These are phyloP conservation scores for Gynochthodes officinalis DNA, from an alignment of 257 asterid genomes.

Conservation along the genomic window DNA sequence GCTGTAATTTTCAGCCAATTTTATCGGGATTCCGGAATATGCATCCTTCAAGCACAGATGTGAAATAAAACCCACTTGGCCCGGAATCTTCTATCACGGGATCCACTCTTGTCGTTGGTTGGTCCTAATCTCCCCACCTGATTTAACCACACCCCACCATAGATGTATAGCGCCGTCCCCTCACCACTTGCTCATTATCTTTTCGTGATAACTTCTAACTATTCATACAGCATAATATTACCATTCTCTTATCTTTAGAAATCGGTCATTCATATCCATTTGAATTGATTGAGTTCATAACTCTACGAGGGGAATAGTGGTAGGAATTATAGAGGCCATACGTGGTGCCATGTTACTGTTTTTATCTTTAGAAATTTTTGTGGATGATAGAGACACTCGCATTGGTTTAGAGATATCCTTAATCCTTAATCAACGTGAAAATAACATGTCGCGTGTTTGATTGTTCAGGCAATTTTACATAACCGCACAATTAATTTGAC, in stretches of 20 bases:
- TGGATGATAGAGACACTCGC: neutral
- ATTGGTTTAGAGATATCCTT: neutral
- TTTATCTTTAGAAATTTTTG: neutral
- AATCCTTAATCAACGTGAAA: neutral
- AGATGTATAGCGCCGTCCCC: neutral
- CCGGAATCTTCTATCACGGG: slow-evolving; percentile 44
- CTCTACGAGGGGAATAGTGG: too few relatives aligned
- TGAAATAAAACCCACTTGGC: neutral
- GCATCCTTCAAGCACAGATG: slow-evolving; percentile 18
- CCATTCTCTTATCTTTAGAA: too few relatives aligned
- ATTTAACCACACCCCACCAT: too few relatives aligned
- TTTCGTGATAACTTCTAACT: too few relatives aligned
- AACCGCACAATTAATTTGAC: slow-evolving; percentile 2
- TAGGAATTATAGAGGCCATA: slow-evolving; percentile 18
- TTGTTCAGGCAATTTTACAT: too few relatives aligned
- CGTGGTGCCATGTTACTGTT: neutral
- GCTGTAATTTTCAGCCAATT: slow-evolving; percentile 10
- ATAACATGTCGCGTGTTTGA: neutral
- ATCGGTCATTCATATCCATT: too few relatives aligned
- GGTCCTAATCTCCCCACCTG: neutral
- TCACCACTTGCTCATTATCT: neutral
- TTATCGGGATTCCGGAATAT: slow-evolving; percentile 26
- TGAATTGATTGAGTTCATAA: too few relatives aligned
- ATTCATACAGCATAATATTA: too few relatives aligned
- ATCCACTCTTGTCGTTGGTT: slow-evolving; percentile 21